Percentiles rank a stretch among this genome's conserved stretches.
Conservation (phyloP, 2,329 filamentous ascomycete species). For the Penicillium sp. region DNA sequence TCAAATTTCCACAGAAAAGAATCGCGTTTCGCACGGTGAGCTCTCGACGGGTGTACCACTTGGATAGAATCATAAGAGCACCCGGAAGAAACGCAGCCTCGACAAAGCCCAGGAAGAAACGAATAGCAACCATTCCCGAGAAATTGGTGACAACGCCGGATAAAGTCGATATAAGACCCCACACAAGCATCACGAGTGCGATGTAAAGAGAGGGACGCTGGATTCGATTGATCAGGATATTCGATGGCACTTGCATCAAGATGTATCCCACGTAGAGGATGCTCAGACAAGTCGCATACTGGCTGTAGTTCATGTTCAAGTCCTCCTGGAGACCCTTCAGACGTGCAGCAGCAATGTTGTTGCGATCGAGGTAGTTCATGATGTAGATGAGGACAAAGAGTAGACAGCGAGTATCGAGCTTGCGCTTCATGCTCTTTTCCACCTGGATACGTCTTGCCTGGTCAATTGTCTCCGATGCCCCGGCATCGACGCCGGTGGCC, state of each 20-base stretch:
- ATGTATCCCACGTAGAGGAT: constrained; percentile 24
- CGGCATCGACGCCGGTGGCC: too few relatives aligned
- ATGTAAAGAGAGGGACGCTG: constrained; percentile 30
- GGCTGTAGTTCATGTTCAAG: constrained; percentile 2
- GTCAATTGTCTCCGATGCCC: too few relatives aligned
- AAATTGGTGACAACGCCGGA: constrained; percentile 40
- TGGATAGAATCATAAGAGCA: too few relatives aligned
- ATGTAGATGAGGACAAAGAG: constrained; percentile 40
- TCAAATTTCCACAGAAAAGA: constrained; percentile 48
- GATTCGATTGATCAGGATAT: constrained; percentile 22
- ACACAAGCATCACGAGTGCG: constrained; percentile 24
- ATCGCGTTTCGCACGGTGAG: constrained; percentile 48
- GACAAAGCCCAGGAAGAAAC: constrained; percentile 40
- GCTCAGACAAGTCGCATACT: constrained; percentile 6
- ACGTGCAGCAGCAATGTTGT: constrained; percentile 9
- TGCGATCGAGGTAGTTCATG: constrained; percentile 44
- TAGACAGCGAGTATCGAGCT: constrained; percentile 14
- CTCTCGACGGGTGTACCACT: constrained; percentile 65
- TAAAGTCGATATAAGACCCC: constrained; percentile 41
- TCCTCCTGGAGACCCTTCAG: constrained; percentile 4
- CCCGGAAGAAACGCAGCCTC: background rate
- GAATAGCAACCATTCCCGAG: constrained; percentile 39
- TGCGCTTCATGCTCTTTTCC: too few relatives aligned
- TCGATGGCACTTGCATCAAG: constrained; percentile 22
- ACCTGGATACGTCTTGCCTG: too few relatives aligned